Conservation (phyloP, 805 yeast genomes). For the Wickerhamia fluorescens region DNA sequence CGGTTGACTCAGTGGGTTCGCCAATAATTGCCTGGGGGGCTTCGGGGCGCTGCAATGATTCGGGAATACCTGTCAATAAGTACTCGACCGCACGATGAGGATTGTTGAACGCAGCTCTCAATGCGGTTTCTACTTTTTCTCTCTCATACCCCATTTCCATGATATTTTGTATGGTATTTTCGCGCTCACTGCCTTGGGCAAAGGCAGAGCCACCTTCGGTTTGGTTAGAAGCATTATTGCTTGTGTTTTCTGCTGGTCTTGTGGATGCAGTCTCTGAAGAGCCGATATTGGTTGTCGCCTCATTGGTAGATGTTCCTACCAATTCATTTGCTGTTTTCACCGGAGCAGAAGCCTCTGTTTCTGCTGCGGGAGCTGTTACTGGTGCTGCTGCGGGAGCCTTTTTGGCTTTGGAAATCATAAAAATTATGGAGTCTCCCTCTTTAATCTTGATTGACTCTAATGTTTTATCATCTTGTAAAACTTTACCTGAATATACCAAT, state of each 20-base stretch:
- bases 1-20: constrained; percentile 12
- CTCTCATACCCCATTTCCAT: constrained; percentile 96
- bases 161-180: constrained; percentile 71
- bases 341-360: constrained; percentile 14
- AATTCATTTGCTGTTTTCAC: constrained; percentile 12
- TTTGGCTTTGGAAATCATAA: constrained; percentile 64
- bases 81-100: constrained; percentile 98
- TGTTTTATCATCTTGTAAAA: constrained; percentile 75
- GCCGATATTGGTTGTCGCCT: constrained; percentile 7
- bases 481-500: constrained; percentile 88
- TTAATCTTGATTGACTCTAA: constrained; percentile 69
- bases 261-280: constrained; percentile 18
- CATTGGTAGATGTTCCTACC: too few relatives aligned
- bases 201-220: constrained; percentile 40
- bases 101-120: constrained; percentile 92
- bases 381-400: constrained; percentile 20
- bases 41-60: constrained; percentile 36
- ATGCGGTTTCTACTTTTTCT: constrained; percentile 78
- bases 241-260: constrained; percentile 12
- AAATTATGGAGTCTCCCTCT: constrained; percentile 82
- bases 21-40: constrained; percentile 9
- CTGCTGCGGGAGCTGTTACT: constrained; percentile 18
- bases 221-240: constrained; percentile 10
- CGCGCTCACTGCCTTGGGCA: constrained; percentile 73
- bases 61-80: constrained; percentile 84